phyloP scores from a whole-genome alignment of 2,329 filamentous ascomycete genomes.

The Hypoxylon sp. region DNA sequence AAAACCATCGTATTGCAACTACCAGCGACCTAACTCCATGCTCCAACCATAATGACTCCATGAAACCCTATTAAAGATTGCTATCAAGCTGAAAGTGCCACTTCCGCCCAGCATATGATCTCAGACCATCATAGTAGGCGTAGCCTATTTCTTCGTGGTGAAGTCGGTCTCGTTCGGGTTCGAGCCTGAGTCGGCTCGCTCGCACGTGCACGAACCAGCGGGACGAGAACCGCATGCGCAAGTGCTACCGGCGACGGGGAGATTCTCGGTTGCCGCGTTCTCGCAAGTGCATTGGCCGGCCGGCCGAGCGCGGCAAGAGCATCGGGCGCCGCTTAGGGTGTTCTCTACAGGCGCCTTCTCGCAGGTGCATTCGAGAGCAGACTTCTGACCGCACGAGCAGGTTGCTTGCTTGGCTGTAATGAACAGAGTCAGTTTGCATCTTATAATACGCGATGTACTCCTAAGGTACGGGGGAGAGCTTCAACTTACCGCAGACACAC shows the following conservation, averaged over 20 bases:
- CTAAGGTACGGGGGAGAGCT: neutral
- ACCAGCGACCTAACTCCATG: constrained; percentile 30
- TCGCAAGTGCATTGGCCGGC: constrained; percentile 87
- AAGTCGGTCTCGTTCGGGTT: constrained; percentile 88
- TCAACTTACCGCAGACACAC: constrained; percentile 70
- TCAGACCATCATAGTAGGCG: neutral
- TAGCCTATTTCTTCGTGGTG: constrained; percentile 73
- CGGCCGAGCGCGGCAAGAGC: constrained; percentile 86
- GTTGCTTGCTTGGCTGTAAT: constrained; percentile 72
- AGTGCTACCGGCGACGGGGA: constrained; percentile 10
- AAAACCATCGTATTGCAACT: constrained; percentile 18
- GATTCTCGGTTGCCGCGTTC: constrained; percentile 63
- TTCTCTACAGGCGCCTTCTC: constrained; percentile 84
- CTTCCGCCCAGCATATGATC: neutral
- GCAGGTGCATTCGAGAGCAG: constrained; percentile 89
- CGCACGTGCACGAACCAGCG: constrained; percentile 83
- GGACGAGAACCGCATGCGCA: constrained; percentile 19
- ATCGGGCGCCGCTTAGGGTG: constrained; percentile 77
- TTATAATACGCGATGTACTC: neutral
- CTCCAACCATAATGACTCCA: constrained; percentile 10
- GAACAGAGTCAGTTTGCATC: constrained; percentile 18
- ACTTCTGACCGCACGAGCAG: constrained; percentile 92
- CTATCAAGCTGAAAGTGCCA: constrained; percentile 2
- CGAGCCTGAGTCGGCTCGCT: constrained; percentile 76
- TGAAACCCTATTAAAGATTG: constrained; percentile 8